Conservation (phyloP, 768 basidiomycete genomes). For the Phylloporus sp. region DNA sequence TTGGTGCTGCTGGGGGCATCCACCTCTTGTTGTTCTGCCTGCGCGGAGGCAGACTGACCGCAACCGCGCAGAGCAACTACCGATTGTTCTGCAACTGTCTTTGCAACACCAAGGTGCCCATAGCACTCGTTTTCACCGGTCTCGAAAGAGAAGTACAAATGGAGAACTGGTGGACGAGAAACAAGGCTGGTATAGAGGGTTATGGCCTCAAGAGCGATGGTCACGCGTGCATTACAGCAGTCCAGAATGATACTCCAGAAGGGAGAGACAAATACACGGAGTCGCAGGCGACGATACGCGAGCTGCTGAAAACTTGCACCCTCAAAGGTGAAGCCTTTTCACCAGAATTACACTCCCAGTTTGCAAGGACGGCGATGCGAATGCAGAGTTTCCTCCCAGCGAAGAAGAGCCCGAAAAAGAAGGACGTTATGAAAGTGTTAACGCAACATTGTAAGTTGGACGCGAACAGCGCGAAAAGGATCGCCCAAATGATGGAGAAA, state of each 20-base stretch:
- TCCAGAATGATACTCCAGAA: conserved; percentile 16
- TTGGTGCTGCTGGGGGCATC: no score
- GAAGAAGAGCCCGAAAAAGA: conserved; percentile 14
- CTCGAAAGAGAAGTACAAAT: conserved; percentile 33
- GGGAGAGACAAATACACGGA: conserved; percentile 21
- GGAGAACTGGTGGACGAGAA: conserved; percentile 35
- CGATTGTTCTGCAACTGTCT: conserved; percentile 38
- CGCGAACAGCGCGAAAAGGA: conserved; percentile 19
- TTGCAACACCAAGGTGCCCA: conserved; percentile 36
- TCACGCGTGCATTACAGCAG: conserved; percentile 32
- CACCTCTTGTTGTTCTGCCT: conserved; percentile 42
- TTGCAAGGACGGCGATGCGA: conserved; percentile 11
- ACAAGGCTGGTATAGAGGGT: conserved; percentile 16
- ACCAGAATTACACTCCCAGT: conserved; percentile 16
- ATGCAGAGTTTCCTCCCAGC: conserved; percentile 17
- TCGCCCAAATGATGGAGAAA: conserved; percentile 21
- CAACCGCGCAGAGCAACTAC: conserved; percentile 37
- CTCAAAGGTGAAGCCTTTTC: conserved; percentile 8
- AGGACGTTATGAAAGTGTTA: conserved; percentile 15
- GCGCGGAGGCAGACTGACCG: conserved; percentile 37
- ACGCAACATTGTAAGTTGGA: conserved; percentile 24
- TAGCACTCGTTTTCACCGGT: conserved; percentile 39
- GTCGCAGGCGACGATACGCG: conserved; percentile 19
- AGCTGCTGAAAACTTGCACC: conserved; percentile 16
- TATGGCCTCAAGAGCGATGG: conserved; percentile 24